Conservation (phyloP, 306 rosid species). For the peach (Prunus persica) region DNA sequence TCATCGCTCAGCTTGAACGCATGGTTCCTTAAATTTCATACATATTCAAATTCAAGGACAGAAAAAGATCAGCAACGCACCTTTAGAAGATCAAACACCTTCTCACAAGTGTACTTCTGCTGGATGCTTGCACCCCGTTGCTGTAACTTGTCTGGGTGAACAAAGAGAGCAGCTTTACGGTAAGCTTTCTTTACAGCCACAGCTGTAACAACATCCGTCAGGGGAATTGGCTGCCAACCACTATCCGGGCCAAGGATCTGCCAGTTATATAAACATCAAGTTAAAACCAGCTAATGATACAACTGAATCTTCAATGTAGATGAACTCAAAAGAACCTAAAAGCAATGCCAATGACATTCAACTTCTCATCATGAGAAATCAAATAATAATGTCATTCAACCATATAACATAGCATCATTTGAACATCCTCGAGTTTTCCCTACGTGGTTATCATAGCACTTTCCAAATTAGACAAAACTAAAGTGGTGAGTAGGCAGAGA, state of each 20-base stretch:
- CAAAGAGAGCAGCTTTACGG: conserved; percentile 84
- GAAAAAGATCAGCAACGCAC: conserved; percentile 34
- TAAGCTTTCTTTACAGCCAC: conserved; percentile 79
- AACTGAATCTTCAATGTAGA: not conserved
- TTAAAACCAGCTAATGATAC: not conserved
- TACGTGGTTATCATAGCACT: too few species aligned
- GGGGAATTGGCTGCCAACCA: conserved; percentile 88
- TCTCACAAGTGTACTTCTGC: conserved; percentile 86
- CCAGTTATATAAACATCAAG: conserved; percentile 20
- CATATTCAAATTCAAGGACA: not conserved
- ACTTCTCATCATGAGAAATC: too few species aligned
- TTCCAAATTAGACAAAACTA: too few species aligned
- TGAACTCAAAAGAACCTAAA: not conserved
- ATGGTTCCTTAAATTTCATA: conserved; percentile 4
- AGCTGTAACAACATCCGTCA: conserved; percentile 58
- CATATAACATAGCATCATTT: too few species aligned
- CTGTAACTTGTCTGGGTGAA: conserved; percentile 95
- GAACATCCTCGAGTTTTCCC: too few species aligned
- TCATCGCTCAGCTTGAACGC: not conserved
- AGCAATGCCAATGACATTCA: too few species aligned
- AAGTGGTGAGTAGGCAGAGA: too few species aligned
- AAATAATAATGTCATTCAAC: too few species aligned
- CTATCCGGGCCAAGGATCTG: conserved; percentile 89
- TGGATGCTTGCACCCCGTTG: conserved; percentile 94
- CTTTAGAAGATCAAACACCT: conserved; percentile 97